phyloP scores from a whole-genome alignment of 2,329 filamentous ascomycete species.

The Aspergillus tubingensis region DNA sequence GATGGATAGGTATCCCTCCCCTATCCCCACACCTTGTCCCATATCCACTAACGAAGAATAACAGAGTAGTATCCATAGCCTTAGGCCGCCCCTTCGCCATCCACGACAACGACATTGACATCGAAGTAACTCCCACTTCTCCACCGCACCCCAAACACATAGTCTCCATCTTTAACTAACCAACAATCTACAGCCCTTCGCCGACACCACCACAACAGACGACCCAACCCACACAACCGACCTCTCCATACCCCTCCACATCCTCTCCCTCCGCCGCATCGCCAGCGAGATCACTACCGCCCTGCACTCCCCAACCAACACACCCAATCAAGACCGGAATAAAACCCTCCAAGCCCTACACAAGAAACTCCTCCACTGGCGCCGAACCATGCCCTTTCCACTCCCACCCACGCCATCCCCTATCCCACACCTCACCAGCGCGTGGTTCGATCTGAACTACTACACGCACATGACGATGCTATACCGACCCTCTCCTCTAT shows the following conservation, averaged over 20 bases:
- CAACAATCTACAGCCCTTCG: constrained; percentile 36
- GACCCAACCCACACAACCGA: constrained; percentile 35
- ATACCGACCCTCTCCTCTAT: constrained; percentile 49
- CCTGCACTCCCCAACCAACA: constrained; percentile 36
- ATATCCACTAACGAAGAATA: not conserved
- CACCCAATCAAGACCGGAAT: constrained; percentile 31
- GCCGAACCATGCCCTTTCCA: constrained; percentile 49
- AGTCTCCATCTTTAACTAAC: not conserved
- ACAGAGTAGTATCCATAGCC: constrained; percentile 47
- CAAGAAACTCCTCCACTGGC: constrained; percentile 48
- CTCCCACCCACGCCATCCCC: constrained; percentile 41
- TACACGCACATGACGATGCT: constrained; percentile 50
- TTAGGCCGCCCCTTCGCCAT: constrained; percentile 50
- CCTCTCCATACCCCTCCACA: constrained; percentile 47
- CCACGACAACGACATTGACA: constrained; percentile 51
- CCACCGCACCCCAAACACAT: no score
- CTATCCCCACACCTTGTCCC: not conserved
- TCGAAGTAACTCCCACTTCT: constrained; percentile 29
- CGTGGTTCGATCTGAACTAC: constrained; percentile 54
- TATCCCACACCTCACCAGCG: constrained; percentile 48
- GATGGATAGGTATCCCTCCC: constrained; percentile 45
- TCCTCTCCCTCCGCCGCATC: constrained; percentile 45
- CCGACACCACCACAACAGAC: constrained; percentile 32
- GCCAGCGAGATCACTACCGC: constrained; percentile 44
- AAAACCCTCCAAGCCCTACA: constrained; percentile 39